Conservation (phyloP, 495 filamentous ascomycete species). For the Aspergillus bridgeri region DNA sequence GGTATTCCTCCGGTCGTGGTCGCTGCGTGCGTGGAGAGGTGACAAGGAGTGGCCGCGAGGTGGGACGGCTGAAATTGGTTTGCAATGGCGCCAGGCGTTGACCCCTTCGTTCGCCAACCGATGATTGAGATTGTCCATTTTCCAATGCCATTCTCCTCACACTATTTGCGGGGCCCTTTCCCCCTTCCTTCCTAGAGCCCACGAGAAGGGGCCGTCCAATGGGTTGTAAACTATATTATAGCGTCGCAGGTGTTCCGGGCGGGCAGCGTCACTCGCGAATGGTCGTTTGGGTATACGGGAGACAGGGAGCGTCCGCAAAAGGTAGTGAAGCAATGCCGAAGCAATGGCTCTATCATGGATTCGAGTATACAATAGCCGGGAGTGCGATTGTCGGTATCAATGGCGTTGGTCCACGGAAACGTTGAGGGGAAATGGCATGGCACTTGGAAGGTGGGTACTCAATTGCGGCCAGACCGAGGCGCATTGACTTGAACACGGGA, state of each 20-base stretch:
- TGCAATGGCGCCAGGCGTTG: slow-evolving; percentile 36
- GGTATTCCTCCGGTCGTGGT: slow-evolving; percentile 38
- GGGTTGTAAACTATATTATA: neutral
- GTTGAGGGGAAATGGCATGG: neutral
- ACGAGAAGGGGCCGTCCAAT: neutral
- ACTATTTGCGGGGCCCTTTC: neutral
- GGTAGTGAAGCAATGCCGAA: neutral
- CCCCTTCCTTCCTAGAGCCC: neutral
- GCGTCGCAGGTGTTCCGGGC: neutral
- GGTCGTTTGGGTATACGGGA: neutral
- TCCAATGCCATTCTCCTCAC: slow-evolving; percentile 18
- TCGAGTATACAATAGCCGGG: neutral
- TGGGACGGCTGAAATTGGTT: slow-evolving; percentile 41
- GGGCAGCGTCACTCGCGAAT: neutral
- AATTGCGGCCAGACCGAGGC: neutral
- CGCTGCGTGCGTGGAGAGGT: slow-evolving; percentile 30
- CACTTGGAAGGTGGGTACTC: neutral
- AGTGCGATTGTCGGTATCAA: neutral
- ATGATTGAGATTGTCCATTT: slow-evolving; percentile 19
- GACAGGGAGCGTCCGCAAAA: neutral
- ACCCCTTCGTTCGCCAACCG: slow-evolving; percentile 40
- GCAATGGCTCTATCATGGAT: neutral
- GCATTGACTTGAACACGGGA: neutral
- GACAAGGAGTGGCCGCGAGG: slow-evolving; percentile 13
- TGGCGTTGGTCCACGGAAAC: neutral